phyloP scores from a whole-genome alignment of 768 basidiomycete genomes.

The Trametes sanguinea region DNA sequence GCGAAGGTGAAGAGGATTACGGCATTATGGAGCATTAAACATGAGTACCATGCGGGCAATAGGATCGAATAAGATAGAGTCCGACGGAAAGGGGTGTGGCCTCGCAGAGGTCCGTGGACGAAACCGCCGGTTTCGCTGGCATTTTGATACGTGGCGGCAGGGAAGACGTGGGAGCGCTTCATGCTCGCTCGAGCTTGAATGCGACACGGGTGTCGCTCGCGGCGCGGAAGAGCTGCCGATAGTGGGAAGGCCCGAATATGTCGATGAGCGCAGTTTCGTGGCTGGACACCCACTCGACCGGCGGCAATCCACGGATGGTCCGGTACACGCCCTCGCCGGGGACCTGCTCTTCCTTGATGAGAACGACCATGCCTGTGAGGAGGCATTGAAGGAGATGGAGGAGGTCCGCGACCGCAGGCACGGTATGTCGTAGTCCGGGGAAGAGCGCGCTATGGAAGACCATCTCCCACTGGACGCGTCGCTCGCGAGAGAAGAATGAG shows the following conservation, averaged over 20 bases:
- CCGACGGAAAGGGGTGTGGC: constrained; percentile 16
- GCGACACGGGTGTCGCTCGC: constrained; percentile 70
- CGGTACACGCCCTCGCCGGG: constrained; percentile 63
- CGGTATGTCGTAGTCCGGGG: constrained; percentile 40
- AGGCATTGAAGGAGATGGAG: constrained; percentile 44
- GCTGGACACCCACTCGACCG: constrained; percentile 73
- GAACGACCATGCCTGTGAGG: constrained; percentile 44
- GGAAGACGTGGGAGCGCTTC: constrained; percentile 18
- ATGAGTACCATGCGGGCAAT: constrained; percentile 22
- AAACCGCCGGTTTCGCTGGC: constrained; percentile 14
- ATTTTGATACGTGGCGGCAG: constrained; percentile 18
- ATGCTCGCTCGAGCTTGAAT: constrained; percentile 67
- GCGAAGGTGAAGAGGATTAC: constrained; percentile 18
- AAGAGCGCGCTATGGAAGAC: constrained; percentile 61
- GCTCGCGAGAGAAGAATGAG: constrained; percentile 83
- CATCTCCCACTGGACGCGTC: constrained; percentile 88
- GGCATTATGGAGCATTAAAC: constrained; percentile 22
- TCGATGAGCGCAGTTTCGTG: constrained; percentile 69
- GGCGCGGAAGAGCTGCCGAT: constrained; percentile 69
- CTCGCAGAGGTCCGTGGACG: constrained; percentile 16
- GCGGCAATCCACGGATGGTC: constrained; percentile 77
- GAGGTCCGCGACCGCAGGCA: constrained; percentile 40
- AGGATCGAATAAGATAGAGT: constrained; percentile 27
- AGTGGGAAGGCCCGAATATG: constrained; percentile 74
- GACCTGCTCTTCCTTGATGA: constrained; percentile 76